These are phyloP conservation scores for Suillus weaverae DNA, from an alignment of 768 basidiomycete genomes.

Conservation along the genomic window DNA sequence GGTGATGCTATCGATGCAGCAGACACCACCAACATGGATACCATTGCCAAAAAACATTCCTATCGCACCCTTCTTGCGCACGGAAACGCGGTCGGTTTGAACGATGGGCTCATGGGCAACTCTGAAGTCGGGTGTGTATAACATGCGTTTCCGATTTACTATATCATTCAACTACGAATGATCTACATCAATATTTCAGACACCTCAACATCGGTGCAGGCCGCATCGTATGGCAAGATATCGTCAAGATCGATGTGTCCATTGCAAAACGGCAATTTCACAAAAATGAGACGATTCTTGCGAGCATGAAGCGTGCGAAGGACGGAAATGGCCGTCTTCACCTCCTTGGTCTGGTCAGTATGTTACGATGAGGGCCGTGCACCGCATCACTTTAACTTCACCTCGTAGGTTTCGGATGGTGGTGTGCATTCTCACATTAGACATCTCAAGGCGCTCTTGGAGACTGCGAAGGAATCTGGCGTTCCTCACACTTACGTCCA, in stretches of 20 bases:
- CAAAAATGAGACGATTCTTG: constrained; percentile 71
- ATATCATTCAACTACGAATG: background rate
- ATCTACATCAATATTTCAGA: constrained; percentile 39
- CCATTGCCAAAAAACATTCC: constrained; percentile 73
- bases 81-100: constrained; percentile 89
- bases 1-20: constrained; percentile 90
- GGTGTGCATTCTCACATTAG: constrained; percentile 96
- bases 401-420: constrained; percentile 79
- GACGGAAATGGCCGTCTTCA: constrained; percentile 82
- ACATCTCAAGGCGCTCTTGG: constrained; percentile 88
- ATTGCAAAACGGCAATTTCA: constrained; percentile 90
- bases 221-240: constrained; percentile 96
- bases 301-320: constrained; percentile 75
- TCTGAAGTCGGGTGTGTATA: constrained; percentile 88
- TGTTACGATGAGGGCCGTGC: background rate
- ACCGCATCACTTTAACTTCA: background rate
- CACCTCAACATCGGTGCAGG: constrained; percentile 96
- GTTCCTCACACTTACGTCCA: constrained; percentile 89
- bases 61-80: constrained; percentile 77
- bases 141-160: background rate
- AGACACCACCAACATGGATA: constrained; percentile 87
- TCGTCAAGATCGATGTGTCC: constrained; percentile 89
- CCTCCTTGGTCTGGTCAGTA: constrained; percentile 78
- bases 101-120: constrained; percentile 96
- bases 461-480: constrained; percentile 82